Base-by-base conservation (phyloP, 768 basidiomycete species). In the Leccinum subtestaceum region DNA sequence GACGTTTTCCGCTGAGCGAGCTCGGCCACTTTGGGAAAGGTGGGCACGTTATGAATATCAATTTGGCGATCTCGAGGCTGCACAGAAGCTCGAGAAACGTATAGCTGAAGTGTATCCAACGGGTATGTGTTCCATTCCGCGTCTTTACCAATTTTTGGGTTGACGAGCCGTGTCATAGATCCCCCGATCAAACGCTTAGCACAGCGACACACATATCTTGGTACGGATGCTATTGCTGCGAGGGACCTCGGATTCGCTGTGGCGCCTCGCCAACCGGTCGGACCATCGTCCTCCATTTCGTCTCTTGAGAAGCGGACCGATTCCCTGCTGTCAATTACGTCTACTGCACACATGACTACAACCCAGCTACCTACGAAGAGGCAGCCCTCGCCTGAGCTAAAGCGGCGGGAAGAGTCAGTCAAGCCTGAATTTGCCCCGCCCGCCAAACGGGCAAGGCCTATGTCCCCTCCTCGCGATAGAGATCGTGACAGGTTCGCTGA, bases 31-130 rank as follows among this genome's bases (percentile, higher is more conserved):
- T 17, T 99, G 95, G 95, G 94, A 97, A 68, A 84, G 92, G 47
- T 98, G 95, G 97, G 88, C 94, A 4, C 81, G 89, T 56, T 96
- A 96, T 75, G 93, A 97, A 72, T 98, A 95, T 75, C 88, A 92
- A 67, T 98, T 91, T 67, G 93, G 93, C n/a, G 93, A 95, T 73
- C 78, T 95, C 36, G 87, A 91, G 45, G 89, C 91, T 1, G 84
- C 91, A 2, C 86, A 91, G 65, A 93, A 95, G 73, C 83, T 98
- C 50, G 95, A 97, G 72, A 86, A 87, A 60, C 84, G 97, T 8
- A 90, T 98, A 65, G 79, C 88, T 1, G 95, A 98, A 60, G 85
- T 87, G 1, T 98, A 93, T 73, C 87, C 94, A 0, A 84, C 84
- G 52, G 93, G 94, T 93, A 61, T 43, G 84, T 10, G 2, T 46